Evolutionary conservation across 805 yeast species (phyloP).

Genomic region (Lipomyces oligophaga): DNA sequence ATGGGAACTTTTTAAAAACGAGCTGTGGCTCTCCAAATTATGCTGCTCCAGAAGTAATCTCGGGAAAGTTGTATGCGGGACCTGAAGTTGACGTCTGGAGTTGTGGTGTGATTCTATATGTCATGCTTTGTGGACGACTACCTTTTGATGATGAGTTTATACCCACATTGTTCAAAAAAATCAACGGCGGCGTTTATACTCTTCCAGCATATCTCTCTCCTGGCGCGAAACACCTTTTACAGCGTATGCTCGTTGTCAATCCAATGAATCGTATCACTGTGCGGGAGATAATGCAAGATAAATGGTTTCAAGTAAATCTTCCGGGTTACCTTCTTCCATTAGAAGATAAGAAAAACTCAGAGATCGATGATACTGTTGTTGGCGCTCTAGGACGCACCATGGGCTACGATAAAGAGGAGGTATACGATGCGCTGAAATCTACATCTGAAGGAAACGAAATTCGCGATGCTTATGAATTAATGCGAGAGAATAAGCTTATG

Average conservation of each 20-base stretch:
- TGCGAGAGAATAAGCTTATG: conserved; percentile 71
- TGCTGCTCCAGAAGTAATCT: conserved; percentile 96
- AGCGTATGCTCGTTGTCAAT: conserved; percentile 89
- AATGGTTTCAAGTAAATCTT: conserved; percentile 82
- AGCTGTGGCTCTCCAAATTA: conserved; percentile 96
- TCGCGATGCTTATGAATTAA: conserved; percentile 76
- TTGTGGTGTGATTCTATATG: conserved; percentile 90
- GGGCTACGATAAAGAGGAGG: conserved; percentile 87
- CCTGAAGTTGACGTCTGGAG: conserved; percentile 99
- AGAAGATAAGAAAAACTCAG: conserved; percentile 41
- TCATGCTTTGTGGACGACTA: conserved; percentile 90
- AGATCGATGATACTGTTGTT: conserved; percentile 72
- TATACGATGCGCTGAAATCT: conserved; percentile 61
- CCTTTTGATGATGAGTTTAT: conserved; percentile 97
- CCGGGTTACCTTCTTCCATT: conserved; percentile 74
- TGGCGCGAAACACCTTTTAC: conserved; percentile 79
- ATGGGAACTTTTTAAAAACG: conserved; percentile 91
- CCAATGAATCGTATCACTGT: conserved; percentile 92
- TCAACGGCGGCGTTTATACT: conserved; percentile 84
- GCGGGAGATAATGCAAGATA: conserved; percentile 87
- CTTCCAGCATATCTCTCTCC: conserved; percentile 79
- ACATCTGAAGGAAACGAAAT: conserved; percentile 59
- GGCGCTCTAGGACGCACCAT: conserved; percentile 70
- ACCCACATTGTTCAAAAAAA: conserved; percentile 89
- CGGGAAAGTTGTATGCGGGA: conserved; percentile 93